phyloP scores from a whole-genome alignment of 768 basidiomycete genomes.

The Xerocomellus dryophilus region DNA sequence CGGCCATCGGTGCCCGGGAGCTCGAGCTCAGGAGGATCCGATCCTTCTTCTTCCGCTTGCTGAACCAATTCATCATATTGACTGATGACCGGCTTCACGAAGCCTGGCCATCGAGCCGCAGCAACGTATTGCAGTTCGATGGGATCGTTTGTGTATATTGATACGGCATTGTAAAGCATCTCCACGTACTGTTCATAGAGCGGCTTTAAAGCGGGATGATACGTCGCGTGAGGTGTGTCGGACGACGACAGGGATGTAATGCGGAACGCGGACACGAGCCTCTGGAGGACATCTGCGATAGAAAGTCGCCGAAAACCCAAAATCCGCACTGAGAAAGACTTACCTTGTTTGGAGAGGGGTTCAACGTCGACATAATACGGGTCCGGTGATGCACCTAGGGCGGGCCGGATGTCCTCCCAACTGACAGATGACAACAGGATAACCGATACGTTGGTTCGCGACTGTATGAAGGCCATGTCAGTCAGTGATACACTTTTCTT shows the following conservation, averaged over 20 bases:
- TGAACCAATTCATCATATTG: conserved; percentile 34
- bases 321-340: conserved; percentile 9
- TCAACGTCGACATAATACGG: conserved; percentile 64
- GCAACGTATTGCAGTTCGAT: conserved; percentile 73
- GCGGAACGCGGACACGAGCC: conserved; percentile 41
- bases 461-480: conserved; percentile 39
- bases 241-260: conserved; percentile 5
- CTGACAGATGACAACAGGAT: conserved; percentile 61
- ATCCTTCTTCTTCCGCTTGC: conserved; percentile 22
- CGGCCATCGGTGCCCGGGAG: conserved; percentile 56
- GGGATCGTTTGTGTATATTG: conserved; percentile 62
- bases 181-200: conserved; percentile 65
- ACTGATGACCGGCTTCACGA: conserved; percentile 64
- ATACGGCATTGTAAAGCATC: conserved; percentile 58
- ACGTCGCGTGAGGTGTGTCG: conserved; percentile 30
- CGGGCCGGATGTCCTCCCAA: conserved; percentile 73
- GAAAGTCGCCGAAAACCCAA: neutral
- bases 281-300: conserved; percentile 32
- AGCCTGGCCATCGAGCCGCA: conserved; percentile 78
- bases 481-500: neutral
- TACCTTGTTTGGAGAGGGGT: conserved; percentile 56
- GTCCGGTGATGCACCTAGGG: conserved; percentile 66
- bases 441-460: conserved; percentile 55
- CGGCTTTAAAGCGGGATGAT: conserved; percentile 53
- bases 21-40: conserved; percentile 27